Evolutionary conservation across 805 yeast species (phyloP).

Genomic region (Schwanniomyces polymorphus): DNA sequence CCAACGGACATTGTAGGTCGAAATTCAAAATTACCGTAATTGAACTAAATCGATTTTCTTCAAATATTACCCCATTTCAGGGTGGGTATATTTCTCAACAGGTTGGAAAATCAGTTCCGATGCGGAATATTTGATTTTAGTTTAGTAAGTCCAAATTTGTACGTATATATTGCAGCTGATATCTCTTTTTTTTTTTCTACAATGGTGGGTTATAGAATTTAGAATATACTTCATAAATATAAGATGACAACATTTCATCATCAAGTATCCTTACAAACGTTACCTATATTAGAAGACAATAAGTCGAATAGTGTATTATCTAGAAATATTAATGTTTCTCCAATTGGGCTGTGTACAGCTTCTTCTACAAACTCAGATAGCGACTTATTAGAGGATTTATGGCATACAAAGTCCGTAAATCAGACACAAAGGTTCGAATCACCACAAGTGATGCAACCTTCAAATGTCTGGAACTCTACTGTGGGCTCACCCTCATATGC

Average conservation of each 20-base stretch:
- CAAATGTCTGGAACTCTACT: slow-evolving; percentile 7
- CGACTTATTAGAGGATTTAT: slow-evolving; percentile 17
- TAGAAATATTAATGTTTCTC: not conserved
- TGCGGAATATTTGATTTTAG: slow-evolving; percentile 5
- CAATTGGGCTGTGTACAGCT: slow-evolving; percentile 4
- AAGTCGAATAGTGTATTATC: not conserved
- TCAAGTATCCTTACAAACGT: slow-evolving; percentile 2
- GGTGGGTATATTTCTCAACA: not conserved
- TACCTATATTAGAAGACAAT: not conserved
- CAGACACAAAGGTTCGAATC: not conserved
- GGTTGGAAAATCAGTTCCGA: slow-evolving; percentile 4
- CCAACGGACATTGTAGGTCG: not conserved
- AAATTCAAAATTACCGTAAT: not conserved
- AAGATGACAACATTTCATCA: slow-evolving; percentile 3
- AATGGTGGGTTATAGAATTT: not conserved
- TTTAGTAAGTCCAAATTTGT: not conserved
- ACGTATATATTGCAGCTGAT: slow-evolving; percentile 2
- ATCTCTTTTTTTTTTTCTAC: not conserved
- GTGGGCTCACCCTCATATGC: not conserved
- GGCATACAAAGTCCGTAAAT: slow-evolving; percentile 13
- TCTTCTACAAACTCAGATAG: slow-evolving; percentile 9
- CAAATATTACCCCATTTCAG: not conserved
- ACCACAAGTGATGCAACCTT: slow-evolving; percentile 7
- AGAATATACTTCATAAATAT: not conserved
- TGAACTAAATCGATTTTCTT: not conserved